A percentile compares a stretch with the other conserved stretches of the same genome.
phyloP scores from a whole-genome alignment of 495 filamentous ascomycete species.

The Lindgomyces ingoldianus region DNA sequence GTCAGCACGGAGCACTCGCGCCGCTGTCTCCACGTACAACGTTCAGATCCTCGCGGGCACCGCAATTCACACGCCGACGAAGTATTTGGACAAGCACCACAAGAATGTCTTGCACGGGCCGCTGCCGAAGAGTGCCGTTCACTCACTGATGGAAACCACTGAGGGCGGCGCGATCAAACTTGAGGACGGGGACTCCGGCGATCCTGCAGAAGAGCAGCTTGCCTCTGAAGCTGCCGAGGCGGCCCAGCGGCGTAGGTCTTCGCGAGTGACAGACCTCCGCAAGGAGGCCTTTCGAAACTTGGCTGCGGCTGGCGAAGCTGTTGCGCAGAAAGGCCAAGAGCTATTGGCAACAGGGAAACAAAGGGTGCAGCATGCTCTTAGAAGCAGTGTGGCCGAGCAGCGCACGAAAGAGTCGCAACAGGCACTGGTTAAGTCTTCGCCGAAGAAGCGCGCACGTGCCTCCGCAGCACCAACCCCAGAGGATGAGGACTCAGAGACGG shows the following conservation, averaged over 20 bases:
- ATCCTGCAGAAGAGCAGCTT: conserved; percentile 26
- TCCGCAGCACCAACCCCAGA: background rate
- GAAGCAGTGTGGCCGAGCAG: conserved; percentile 10
- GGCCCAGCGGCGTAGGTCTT: conserved; percentile 20
- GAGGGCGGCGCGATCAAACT: background rate
- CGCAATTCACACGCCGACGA: conserved; percentile 36
- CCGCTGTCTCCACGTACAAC: conserved; percentile 40
- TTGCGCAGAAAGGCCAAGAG: conserved; percentile 8
- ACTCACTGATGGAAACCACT: background rate
- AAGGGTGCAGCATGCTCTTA: background rate
- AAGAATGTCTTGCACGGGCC: conserved; percentile 39
- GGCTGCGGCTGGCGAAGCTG: conserved; percentile 14
- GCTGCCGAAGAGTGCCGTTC: background rate
- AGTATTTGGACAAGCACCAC: conserved; percentile 33
- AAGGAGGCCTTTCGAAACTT: conserved; percentile 24
- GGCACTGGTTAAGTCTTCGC: background rate
- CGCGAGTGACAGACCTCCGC: conserved; percentile 22
- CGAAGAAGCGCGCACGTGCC: conserved; percentile 15
- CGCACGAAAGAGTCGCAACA: background rate
- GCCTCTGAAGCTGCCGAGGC: conserved; percentile 25
- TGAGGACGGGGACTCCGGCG: conserved; percentile 5
- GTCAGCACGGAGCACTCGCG: conserved; percentile 29
- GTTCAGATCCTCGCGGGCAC: conserved; percentile 41
- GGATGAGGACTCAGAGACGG: conserved; percentile 5
- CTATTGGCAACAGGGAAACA: background rate